Evolutionary conservation across 1,284 basidiomycete species (phyloP).

Genomic region (Tilletia setariae): DNA sequence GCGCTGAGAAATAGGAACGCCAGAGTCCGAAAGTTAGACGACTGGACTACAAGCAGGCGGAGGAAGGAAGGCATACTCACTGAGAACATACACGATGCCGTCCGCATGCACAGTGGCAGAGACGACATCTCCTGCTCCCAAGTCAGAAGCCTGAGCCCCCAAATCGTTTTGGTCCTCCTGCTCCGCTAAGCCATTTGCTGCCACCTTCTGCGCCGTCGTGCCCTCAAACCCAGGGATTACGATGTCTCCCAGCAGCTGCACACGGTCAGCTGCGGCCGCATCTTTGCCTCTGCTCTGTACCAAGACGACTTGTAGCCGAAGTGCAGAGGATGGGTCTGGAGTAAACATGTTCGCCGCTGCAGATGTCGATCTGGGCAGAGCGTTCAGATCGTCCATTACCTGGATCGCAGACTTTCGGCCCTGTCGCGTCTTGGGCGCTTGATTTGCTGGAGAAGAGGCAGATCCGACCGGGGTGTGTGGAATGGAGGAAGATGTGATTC

Average conservation of each 20-base stretch:
- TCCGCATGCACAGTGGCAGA: neutral
- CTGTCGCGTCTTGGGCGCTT: neutral
- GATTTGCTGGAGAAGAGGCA: neutral
- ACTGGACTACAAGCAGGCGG: no score
- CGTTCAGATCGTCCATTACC: constrained; percentile 2
- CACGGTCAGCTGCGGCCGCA: neutral
- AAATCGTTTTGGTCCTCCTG: no score
- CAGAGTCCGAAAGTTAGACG: no score
- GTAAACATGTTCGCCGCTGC: no score
- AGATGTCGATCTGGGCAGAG: neutral
- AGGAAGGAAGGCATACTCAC: neutral
- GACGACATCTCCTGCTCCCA: neutral
- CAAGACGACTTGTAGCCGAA: neutral
- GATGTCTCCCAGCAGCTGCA: neutral
- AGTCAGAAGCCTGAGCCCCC: no score
- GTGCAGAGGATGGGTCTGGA: neutral
- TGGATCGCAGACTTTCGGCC: constrained; percentile 6
- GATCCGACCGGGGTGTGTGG: neutral
- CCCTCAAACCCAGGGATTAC: neutral
- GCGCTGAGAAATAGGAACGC: neutral
- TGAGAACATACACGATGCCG: neutral
- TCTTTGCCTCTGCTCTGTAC: constrained; percentile 3
- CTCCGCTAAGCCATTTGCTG: no score
- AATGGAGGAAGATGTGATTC: neutral
- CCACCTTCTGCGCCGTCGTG: neutral